A percentile compares a stretch with the other conserved stretches of the same genome.
phyloP scores from a whole-genome alignment of 2,329 filamentous ascomycete species.

The Aspergillus sp. region DNA sequence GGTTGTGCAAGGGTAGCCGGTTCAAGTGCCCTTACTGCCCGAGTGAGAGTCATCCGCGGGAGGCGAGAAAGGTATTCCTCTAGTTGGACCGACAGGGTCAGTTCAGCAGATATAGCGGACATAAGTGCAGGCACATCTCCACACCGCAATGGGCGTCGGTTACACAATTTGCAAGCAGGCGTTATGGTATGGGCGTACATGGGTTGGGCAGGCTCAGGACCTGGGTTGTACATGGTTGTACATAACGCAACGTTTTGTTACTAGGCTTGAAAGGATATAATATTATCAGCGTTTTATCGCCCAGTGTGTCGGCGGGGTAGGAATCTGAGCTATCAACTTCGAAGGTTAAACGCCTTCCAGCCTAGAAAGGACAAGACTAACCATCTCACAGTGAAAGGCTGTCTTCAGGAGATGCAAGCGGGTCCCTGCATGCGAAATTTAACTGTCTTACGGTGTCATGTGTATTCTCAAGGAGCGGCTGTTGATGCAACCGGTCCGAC shows the following conservation, averaged over 20 bases:
- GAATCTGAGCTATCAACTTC: neutral
- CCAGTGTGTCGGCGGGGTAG: neutral
- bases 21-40: slow-evolving; percentile 99
- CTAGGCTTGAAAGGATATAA: neutral
- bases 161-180: neutral
- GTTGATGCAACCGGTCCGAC: neutral
- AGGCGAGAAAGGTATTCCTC: slow-evolving; percentile 72
- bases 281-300: neutral
- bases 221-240: neutral
- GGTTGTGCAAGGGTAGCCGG: slow-evolving; percentile 73
- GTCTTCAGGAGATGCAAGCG: neutral
- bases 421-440: neutral
- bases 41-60: slow-evolving; percentile 73
- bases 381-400: neutral
- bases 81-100: slow-evolving; percentile 37
- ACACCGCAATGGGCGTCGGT: slow-evolving; percentile 4
- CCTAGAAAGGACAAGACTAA: neutral
- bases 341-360: neutral
- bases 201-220: neutral
- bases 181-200: neutral
- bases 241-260: neutral
- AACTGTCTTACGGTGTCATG: neutral
- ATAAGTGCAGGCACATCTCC: slow-evolving; percentile 14
- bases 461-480: too few species aligned
- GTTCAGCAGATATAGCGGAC: slow-evolving; percentile 3